phyloP scores from a whole-genome alignment of 2,329 filamentous ascomycete species.

The Neofusicoccum ribis region DNA sequence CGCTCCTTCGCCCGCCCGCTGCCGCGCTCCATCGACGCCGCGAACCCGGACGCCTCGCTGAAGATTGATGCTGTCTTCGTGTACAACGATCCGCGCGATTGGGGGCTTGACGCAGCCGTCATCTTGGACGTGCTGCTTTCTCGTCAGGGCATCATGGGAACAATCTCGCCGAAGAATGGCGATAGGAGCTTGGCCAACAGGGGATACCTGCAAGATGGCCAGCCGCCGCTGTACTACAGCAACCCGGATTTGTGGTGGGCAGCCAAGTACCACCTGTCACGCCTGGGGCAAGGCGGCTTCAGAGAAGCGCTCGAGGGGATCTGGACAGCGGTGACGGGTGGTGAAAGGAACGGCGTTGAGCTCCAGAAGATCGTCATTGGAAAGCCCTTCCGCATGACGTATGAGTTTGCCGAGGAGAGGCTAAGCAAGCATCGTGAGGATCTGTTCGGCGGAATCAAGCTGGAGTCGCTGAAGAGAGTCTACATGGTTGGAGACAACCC shows the following conservation, averaged over 20 bases:
- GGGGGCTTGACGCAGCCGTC: constrained; percentile 85
- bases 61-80: constrained; percentile 90
- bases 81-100: constrained; percentile 95
- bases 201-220: constrained; percentile 83
- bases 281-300: constrained; percentile 90
- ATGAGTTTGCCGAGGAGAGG: constrained; percentile 77
- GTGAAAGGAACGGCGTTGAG: constrained; percentile 45
- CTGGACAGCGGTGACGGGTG: constrained; percentile 72
- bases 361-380: constrained; percentile 71
- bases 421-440: constrained; percentile 61
- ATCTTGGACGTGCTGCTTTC: constrained; percentile 83
- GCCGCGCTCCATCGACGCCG: constrained; percentile 50
- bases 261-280: constrained; percentile 77
- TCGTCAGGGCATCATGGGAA: constrained; percentile 75
- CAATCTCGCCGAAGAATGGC: constrained; percentile 72
- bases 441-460: constrained; percentile 41
- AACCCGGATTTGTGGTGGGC: constrained; percentile 93
- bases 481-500: constrained; percentile 83
- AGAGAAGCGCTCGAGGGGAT: constrained; percentile 77
- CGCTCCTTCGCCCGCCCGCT: constrained; percentile 58
- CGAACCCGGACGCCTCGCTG: constrained; percentile 46
- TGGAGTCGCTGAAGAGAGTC: constrained; percentile 64
- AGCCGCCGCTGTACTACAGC: constrained; percentile 81
- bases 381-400: constrained; percentile 78
- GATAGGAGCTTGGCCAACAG: constrained; percentile 63